phyloP scores from a whole-genome alignment of 1,284 basidiomycete species.

The Apiotrichum sp. region DNA sequence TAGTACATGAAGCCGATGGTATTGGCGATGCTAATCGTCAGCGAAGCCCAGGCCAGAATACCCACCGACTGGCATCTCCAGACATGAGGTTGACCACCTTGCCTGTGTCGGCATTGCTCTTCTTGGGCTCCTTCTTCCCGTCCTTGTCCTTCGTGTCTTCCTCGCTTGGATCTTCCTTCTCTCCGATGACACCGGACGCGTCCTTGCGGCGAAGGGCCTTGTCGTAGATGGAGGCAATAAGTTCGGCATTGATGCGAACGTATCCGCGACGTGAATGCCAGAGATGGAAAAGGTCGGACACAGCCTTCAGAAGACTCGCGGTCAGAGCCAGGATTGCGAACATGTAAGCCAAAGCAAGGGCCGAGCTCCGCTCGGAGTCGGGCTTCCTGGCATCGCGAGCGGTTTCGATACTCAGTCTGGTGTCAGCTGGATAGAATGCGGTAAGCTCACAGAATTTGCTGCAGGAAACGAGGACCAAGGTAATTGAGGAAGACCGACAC shows the following conservation, averaged over 20 bases:
- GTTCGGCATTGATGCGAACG: constrained; percentile 62
- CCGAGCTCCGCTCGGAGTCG: not conserved
- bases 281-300: constrained; percentile 69
- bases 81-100: constrained; percentile 52
- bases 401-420: not conserved
- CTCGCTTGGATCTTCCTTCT: constrained; percentile 44
- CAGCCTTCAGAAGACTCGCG: constrained; percentile 56
- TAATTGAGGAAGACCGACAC: constrained; percentile 65
- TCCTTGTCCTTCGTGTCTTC: constrained; percentile 22
- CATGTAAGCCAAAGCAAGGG: constrained; percentile 55
- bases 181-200: constrained; percentile 64
- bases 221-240: constrained; percentile 76
- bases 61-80: constrained; percentile 28
- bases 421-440: not conserved
- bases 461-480: constrained; percentile 44
- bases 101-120: constrained; percentile 45
- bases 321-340: constrained; percentile 63
- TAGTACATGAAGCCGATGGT: constrained; percentile 34
- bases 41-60: not conserved
- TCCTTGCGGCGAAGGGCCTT: constrained; percentile 82
- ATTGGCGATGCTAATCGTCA: constrained; percentile 26
- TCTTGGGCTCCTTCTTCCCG: constrained; percentile 41
- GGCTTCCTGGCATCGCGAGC: not conserved
- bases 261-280: constrained; percentile 68
- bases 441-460: constrained; percentile 44